A percentile compares a stretch with the other conserved stretches of the same genome.
Evolutionary conservation across 1,139 yeast genomes (phyloP).

Genomic region (Wickerhamomyces sp.): DNA sequence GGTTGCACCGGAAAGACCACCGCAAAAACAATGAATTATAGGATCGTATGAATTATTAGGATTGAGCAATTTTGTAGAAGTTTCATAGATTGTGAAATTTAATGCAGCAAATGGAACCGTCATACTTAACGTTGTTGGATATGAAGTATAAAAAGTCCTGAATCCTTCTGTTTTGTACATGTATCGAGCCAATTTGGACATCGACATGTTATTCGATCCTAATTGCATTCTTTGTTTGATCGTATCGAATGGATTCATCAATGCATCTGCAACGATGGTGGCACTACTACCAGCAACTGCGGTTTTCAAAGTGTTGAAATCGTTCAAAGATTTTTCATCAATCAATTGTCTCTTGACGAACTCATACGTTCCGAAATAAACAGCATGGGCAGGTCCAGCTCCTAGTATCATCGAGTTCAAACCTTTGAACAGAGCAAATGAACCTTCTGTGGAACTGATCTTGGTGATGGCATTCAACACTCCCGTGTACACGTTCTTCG

Average conservation of each 20-base stretch:
- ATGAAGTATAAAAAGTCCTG: slow-evolving; percentile 81
- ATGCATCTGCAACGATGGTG: slow-evolving; percentile 86
- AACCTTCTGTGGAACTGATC: slow-evolving; percentile 87
- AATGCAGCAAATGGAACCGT: slow-evolving; percentile 95
- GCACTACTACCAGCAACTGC: slow-evolving; percentile 92
- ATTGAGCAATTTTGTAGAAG: slow-evolving; percentile 68
- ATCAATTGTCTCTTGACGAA: slow-evolving; percentile 61
- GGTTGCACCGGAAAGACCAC: slow-evolving; percentile 93
- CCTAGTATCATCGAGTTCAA: slow-evolving; percentile 90
- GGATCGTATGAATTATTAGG: slow-evolving; percentile 84
- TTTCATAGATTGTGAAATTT: slow-evolving; percentile 91
- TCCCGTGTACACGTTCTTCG: slow-evolving; percentile 36
- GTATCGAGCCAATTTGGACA: slow-evolving; percentile 21
- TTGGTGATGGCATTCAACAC: slow-evolving; percentile 49
- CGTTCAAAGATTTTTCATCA: slow-evolving; percentile 34
- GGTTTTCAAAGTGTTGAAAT: slow-evolving; percentile 76
- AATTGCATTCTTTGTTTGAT: slow-evolving; percentile 84
- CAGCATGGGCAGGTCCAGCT: slow-evolving; percentile 99
- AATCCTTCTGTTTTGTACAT: slow-evolving; percentile 77
- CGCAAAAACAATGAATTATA: slow-evolving; percentile 84
- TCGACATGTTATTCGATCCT: slow-evolving; percentile 23
- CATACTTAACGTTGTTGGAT: slow-evolving; percentile 91
- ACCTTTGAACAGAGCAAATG: slow-evolving; percentile 89
- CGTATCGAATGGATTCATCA: slow-evolving; percentile 97
- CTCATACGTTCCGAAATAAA: slow-evolving; percentile 95